Evolutionary conservation across 164 flowering plant species (phyloP).

Genomic region (Echeveria elegans): DNA sequence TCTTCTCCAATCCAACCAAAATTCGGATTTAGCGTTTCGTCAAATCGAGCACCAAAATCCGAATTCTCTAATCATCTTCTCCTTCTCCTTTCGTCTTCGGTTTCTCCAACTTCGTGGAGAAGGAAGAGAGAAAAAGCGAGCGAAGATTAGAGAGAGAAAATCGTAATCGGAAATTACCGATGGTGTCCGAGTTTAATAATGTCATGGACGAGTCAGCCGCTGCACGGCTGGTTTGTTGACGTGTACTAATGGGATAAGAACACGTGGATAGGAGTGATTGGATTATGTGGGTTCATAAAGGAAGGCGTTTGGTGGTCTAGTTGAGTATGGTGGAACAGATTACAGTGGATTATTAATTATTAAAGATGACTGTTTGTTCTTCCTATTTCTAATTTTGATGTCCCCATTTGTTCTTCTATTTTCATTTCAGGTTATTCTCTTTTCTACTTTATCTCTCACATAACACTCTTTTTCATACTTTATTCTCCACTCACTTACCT

Average conservation of each 20-base stretch:
- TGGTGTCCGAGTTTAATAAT: background rate
- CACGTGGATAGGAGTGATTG: too few relatives aligned
- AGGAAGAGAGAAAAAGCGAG: slow-evolving; percentile 1
- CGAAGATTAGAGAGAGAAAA: background rate
- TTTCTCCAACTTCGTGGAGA: too few relatives aligned
- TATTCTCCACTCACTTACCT: too few relatives aligned
- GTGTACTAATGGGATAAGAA: background rate
- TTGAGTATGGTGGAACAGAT: background rate
- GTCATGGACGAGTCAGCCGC: background rate
- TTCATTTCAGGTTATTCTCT: too few relatives aligned
- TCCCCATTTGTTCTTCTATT: too few relatives aligned
- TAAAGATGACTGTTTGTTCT: too few relatives aligned
- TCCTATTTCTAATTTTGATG: too few relatives aligned
- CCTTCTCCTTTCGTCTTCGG: background rate
- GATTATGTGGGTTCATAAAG: too few relatives aligned
- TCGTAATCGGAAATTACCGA: background rate
- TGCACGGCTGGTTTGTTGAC: background rate
- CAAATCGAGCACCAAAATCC: background rate
- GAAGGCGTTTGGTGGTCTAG: background rate
- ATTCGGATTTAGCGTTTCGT: background rate
- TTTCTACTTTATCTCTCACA: too few relatives aligned
- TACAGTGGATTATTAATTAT: background rate
- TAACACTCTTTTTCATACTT: too few relatives aligned
- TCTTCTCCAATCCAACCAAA: slow-evolving; percentile 17
- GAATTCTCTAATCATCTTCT: background rate